phyloP scores from a whole-genome alignment of 2,329 filamentous ascomycete genomes.

The Fusarium zealandicum region DNA sequence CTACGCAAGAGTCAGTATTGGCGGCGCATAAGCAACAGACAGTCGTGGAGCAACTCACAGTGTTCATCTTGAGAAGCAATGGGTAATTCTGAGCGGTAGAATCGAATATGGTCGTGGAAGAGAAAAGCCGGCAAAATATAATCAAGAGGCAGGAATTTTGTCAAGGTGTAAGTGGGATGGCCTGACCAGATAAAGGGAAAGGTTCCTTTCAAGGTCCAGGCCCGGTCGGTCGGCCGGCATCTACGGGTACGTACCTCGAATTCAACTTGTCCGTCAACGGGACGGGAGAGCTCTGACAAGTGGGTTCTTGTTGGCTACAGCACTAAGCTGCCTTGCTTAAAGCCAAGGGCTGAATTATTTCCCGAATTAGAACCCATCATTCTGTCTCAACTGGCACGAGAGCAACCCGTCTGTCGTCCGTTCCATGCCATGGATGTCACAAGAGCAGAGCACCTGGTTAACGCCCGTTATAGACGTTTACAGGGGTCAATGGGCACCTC shows the following conservation, averaged over 20 bases:
- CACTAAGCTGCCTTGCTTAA: too few relatives aligned
- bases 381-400: slow-evolving; percentile 10
- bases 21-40: slow-evolving; percentile 5
- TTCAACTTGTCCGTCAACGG: background rate
- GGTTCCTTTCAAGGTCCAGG: slow-evolving; percentile 31
- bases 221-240: slow-evolving; percentile 33
- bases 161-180: slow-evolving; percentile 41
- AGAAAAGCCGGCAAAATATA: slow-evolving; percentile 23
- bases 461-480: slow-evolving; percentile 25
- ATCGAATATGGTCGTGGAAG: slow-evolving; percentile 10
- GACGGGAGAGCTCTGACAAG: too few relatives aligned
- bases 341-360: too few relatives aligned
- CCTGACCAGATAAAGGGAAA: slow-evolving; percentile 39
- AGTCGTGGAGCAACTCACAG: slow-evolving; percentile 50
- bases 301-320: too few relatives aligned
- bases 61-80: slow-evolving; percentile 57
- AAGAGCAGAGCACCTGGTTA: slow-evolving; percentile 1
- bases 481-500: slow-evolving; percentile 21
- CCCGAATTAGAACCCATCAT: too few relatives aligned
- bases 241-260: slow-evolving; percentile 31
- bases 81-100: slow-evolving; percentile 2
- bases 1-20: slow-evolving; percentile 48
- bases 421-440: too few relatives aligned
- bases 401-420: slow-evolving; percentile 9
- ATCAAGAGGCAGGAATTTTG: slow-evolving; percentile 36